Base-by-base conservation (phyloP, 2,329 filamentous ascomycete genomes). In the Exophiala mesophila region DNA sequence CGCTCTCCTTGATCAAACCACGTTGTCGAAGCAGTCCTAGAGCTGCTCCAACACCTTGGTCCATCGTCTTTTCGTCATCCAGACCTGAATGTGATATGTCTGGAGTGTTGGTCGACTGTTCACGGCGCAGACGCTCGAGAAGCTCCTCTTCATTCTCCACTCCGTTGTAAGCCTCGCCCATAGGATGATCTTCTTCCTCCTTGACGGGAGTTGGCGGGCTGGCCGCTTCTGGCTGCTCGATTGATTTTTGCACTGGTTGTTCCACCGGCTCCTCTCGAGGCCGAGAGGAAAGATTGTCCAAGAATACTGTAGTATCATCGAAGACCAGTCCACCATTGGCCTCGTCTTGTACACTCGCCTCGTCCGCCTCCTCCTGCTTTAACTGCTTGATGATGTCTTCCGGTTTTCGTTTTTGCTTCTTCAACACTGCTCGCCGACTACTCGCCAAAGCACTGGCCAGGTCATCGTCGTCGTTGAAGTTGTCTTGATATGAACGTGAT, bases 221-320 rank as follows among this genome's bases (percentile, higher is more conserved):
- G 13, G 44, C 35, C 6, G 12, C 23, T 7, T 12, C 23, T 7
- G 23, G 23, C 12, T 12, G 7, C 32, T 54, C 53, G 6, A 50
- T 36, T 8, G 52, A 51, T 23, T 46, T 51, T 36, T 50, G 44
- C 13, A 52, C 47, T 10, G 9, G 18, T 10, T 40, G 39, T 38
- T 41, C 33, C 13, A 26, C 35, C 24, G 64, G 74, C 57, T 74
- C 66, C 63, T 84, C 67, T 59, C 74, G 67, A 8, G 73, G 64
- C 45, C 83, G 84, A 3, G 53, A 49, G 59, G 83, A 84, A 41
- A 98, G 67, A 41, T 88, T 88, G 18, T 88, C 84, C 20, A 98
- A 85, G 56, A 98, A 98, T 57, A 95, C 89, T 0, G 88, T 88
- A 1, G 90, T 95, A 60, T 96, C 92, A 47, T 96, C 90, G 44